Evolutionary conservation across 1,284 basidiomycete species (phyloP).

Genomic region (Sporisorium reilianum): DNA sequence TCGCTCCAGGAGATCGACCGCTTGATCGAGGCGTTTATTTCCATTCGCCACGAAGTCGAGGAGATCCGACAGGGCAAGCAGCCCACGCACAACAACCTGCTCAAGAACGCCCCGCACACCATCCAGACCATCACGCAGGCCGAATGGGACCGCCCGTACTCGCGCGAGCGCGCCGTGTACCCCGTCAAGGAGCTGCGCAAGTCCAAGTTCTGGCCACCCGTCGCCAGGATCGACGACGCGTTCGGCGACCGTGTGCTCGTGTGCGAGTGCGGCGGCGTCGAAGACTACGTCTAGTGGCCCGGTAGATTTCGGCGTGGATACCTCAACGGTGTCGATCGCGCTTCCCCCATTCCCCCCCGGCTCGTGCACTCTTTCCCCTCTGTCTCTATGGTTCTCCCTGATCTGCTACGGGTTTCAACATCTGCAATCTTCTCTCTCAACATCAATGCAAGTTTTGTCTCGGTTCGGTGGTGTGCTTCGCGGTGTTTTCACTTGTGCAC

Average conservation of each 20-base stretch:
- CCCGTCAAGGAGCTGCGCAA: conserved; percentile 53
- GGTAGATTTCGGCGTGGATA: no score
- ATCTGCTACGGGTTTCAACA: conserved; percentile 37
- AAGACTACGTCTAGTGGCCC: conserved; percentile 43
- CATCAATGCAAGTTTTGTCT: not conserved
- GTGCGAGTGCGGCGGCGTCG: conserved; percentile 61
- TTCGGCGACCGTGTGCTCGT: conserved; percentile 59
- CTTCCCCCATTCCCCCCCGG: not conserved
- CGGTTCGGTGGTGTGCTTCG: no score
- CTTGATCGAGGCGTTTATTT: conserved; percentile 96
- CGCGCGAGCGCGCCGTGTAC: conserved; percentile 60
- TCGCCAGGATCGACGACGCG: conserved; percentile 62
- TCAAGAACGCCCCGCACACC: conserved; percentile 95
- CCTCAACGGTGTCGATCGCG: conserved; percentile 17
- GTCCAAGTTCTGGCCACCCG: conserved; percentile 68
- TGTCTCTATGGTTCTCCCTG: not conserved
- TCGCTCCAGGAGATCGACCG: conserved; percentile 71
- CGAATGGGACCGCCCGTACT: conserved; percentile 79
- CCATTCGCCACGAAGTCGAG: conserved; percentile 90
- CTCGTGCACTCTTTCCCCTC: no score
- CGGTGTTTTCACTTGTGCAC: no score
- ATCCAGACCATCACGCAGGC: conserved; percentile 80
- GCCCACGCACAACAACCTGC: conserved; percentile 75
- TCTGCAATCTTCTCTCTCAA: conserved; percentile 10
- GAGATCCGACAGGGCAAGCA: conserved; percentile 87